Conservation (phyloP, 495 filamentous ascomycete genomes). For the Hypoxylon cercidicola region DNA sequence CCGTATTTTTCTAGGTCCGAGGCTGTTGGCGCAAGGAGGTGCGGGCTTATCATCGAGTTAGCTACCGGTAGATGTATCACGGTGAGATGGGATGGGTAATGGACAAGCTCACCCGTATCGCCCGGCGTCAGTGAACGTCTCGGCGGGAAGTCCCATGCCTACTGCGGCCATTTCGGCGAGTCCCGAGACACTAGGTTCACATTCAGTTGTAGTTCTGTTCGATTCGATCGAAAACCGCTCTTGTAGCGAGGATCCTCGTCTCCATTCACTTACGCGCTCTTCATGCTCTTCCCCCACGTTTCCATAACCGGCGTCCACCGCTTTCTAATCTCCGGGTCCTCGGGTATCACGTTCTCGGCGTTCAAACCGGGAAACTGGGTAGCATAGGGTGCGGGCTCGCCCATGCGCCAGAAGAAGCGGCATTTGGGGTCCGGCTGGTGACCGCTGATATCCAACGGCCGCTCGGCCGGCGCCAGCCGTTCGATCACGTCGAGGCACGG, state of each 20-base stretch:
- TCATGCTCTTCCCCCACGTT: conserved; percentile 62
- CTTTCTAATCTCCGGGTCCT: conserved; percentile 52
- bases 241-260: not conserved
- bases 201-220: conserved; percentile 6
- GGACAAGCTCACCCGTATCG: conserved; percentile 55
- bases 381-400: conserved; percentile 55
- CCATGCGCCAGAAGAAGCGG: conserved; percentile 63
- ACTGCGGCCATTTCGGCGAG: conserved; percentile 61
- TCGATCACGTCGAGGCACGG: conserved; percentile 60
- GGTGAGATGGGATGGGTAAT: not conserved
- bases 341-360: conserved; percentile 56
- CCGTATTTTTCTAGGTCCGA: conserved; percentile 60
- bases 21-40: conserved; percentile 62
- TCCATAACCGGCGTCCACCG: conserved; percentile 59
- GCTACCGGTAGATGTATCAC: not conserved
- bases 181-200: conserved; percentile 52
- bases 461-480: conserved; percentile 56
- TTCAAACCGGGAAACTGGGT: conserved; percentile 59
- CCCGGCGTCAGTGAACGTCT: conserved; percentile 59
- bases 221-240: not conserved
- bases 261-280: conserved; percentile 57
- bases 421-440: conserved; percentile 62
- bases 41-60: conserved; percentile 47
- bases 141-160: conserved; percentile 56
- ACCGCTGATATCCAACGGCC: conserved; percentile 58